phyloP scores from a whole-genome alignment of 129 eudicot genomes.

The Flaveria linearis region DNA sequence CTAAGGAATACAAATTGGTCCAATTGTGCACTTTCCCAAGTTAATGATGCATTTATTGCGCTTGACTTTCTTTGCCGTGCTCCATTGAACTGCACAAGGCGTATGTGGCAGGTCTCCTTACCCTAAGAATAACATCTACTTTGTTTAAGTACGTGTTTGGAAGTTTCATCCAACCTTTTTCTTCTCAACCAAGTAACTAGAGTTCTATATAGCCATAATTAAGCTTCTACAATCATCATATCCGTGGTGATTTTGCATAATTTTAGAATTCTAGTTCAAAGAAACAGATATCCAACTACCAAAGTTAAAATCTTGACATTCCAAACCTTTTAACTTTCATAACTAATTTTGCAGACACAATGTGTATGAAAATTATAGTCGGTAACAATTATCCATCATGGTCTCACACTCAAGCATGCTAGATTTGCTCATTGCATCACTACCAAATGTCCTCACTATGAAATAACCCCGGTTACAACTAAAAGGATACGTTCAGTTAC shows the following conservation, averaged over 20 bases:
- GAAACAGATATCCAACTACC: background rate
- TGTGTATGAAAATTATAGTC: background rate
- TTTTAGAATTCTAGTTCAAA: background rate
- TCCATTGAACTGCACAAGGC: background rate
- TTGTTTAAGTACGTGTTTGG: background rate
- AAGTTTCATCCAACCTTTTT: background rate
- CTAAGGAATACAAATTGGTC: background rate
- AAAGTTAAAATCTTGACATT: background rate
- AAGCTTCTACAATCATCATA: background rate
- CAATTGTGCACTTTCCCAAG: background rate
- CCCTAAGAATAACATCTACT: background rate
- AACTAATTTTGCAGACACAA: background rate
- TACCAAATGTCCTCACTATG: background rate
- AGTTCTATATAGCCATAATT: background rate
- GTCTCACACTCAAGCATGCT: background rate
- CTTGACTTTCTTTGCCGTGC: background rate
- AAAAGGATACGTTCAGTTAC: conserved; percentile 10
- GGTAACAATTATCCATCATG: background rate
- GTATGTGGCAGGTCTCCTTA: background rate
- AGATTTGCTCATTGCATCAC: background rate
- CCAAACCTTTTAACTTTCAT: background rate
- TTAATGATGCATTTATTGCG: background rate
- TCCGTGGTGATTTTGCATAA: background rate
- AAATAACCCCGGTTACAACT: conserved; percentile 1
- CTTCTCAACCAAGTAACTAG: background rate